Evolutionary conservation across 1,284 basidiomycete species (phyloP).

Genomic region (Melampsora larici-populina): DNA sequence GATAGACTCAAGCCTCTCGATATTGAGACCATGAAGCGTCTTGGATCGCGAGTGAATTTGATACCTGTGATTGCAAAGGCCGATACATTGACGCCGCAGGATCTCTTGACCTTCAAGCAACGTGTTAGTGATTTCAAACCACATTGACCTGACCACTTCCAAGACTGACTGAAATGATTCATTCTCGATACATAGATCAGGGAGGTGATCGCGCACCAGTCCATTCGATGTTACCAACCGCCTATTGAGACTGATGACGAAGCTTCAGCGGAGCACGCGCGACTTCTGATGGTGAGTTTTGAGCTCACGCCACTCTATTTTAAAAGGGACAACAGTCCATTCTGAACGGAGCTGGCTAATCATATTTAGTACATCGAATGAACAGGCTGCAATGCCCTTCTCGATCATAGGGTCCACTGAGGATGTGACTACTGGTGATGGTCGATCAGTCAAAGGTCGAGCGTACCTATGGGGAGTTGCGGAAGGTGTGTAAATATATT

Average conservation of each 20-base stretch:
- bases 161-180: slow-evolving; percentile 42
- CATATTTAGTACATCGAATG: neutral
- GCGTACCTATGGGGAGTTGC: slow-evolving; percentile 99
- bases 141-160: neutral
- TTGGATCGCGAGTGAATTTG: slow-evolving; percentile 91
- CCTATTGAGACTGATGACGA: slow-evolving; percentile 90
- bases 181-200: slow-evolving; percentile 64
- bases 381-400: slow-evolving; percentile 82
- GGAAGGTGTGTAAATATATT: slow-evolving; percentile 64
- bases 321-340: neutral
- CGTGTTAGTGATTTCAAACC: slow-evolving; percentile 61
- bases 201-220: slow-evolving; percentile 82
- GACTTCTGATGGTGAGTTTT: slow-evolving; percentile 62
- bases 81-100: slow-evolving; percentile 90
- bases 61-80: slow-evolving; percentile 98
- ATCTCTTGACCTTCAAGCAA: slow-evolving; percentile 87
- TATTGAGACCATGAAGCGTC: slow-evolving; percentile 98
- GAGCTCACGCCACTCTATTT: neutral
- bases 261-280: slow-evolving; percentile 79
- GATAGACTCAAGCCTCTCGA: slow-evolving; percentile 89
- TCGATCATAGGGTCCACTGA: slow-evolving; percentile 96
- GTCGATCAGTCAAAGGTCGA: slow-evolving; percentile 89
- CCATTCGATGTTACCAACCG: slow-evolving; percentile 90
- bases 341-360: neutral
- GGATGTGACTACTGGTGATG: slow-evolving; percentile 86